Conservation (phyloP, 2,329 filamentous ascomycete species). For the Emericellopsis atlantica region DNA sequence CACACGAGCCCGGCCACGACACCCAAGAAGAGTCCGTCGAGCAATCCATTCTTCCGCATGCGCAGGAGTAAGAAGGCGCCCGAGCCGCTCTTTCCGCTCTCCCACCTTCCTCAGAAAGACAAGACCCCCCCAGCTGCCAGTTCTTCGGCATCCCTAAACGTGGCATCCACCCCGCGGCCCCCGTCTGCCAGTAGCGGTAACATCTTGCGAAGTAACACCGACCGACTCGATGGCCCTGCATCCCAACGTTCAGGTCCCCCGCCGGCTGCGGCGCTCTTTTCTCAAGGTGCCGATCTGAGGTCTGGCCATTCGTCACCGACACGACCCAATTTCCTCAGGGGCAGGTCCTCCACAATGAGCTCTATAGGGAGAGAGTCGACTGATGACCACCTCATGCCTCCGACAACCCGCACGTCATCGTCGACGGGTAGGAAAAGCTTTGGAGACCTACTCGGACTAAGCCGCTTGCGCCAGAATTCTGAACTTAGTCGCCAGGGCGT, state of each 20-base stretch:
- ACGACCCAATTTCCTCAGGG: conserved; percentile 49
- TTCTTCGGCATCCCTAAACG: conserved; percentile 28
- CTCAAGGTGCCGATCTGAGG: conserved; percentile 17
- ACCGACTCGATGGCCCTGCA: conserved; percentile 12
- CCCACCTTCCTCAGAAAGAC: conserved; percentile 69
- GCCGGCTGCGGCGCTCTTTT: conserved; percentile 35
- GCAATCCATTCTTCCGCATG: conserved; percentile 69
- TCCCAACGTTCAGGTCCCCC: conserved; percentile 19
- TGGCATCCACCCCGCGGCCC: conserved; percentile 18
- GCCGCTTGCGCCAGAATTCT: conserved; percentile 69
- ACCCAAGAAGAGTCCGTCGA: conserved; percentile 45
- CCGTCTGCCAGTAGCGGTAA: conserved; percentile 17
- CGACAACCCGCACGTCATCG: conserved; percentile 63
- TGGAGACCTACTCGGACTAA: conserved; percentile 71
- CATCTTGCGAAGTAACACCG: background rate
- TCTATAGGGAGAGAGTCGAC: conserved; percentile 64
- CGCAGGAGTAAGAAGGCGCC: conserved; percentile 65
- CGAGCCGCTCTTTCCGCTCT: conserved; percentile 70
- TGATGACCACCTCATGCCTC: conserved; percentile 56
- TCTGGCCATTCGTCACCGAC: conserved; percentile 58
- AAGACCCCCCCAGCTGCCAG: conserved; percentile 23
- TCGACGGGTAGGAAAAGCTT: conserved; percentile 92
- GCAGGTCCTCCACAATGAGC: conserved; percentile 80
- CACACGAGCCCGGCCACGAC: conserved; percentile 48
- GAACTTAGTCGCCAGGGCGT: conserved; percentile 61